Evolutionary conservation across 306 rosid species (phyloP), one percentile per base, ranked within the genome.

Genomic region (Urtica urens): DNA sequence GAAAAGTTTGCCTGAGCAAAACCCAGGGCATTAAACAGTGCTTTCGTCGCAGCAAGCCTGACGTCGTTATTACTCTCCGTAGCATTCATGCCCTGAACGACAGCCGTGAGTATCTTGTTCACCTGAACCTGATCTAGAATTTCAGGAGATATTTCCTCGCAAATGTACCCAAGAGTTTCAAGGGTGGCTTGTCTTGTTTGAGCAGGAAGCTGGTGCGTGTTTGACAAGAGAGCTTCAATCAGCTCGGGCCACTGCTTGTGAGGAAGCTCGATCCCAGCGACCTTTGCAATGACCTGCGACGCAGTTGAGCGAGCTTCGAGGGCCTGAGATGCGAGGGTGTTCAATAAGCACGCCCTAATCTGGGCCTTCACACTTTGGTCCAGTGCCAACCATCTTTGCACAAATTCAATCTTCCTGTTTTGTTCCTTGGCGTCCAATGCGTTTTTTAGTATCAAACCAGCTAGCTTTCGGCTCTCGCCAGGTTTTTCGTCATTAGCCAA

Each of bases 11-110:
- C 29, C 35, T 48, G 37, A 1, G 53, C 53, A 48, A 48, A 48
- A 27, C 29, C 53, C 37, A 48, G 38, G 53, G 53, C 53, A 1
- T 48, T 48, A 27, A 6, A 48, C 53, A 48, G 18, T n/a, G 53
- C 53, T 38, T 48, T 48, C 29, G 53, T 48, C 18, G 53, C 53
- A 25, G 53, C 53, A 48, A 48, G 38, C 6, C 53, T 34, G 31
- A 48, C 53, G 26, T 48, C 53, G 29, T 20, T 38, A 15, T 22
- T 27, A 22, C 29, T 48, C 14, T 26, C 53, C 26, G 53, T 14
- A 6, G 17, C 15, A n/a, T 48, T 48, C 53, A 48, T 48, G 13
- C 53, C 53, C 53, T 48, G 53, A 23, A 48, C 53, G 1, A 48
- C 53, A 48, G 53, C 53, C 3, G 53, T 48, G 29, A 48, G 53